A percentile compares a stretch with the other conserved stretches of the same genome.
Evolutionary conservation across 225 moss, liverwort and hornwort species (phyloP).

Genomic region (Physcomitrium patens): DNA sequence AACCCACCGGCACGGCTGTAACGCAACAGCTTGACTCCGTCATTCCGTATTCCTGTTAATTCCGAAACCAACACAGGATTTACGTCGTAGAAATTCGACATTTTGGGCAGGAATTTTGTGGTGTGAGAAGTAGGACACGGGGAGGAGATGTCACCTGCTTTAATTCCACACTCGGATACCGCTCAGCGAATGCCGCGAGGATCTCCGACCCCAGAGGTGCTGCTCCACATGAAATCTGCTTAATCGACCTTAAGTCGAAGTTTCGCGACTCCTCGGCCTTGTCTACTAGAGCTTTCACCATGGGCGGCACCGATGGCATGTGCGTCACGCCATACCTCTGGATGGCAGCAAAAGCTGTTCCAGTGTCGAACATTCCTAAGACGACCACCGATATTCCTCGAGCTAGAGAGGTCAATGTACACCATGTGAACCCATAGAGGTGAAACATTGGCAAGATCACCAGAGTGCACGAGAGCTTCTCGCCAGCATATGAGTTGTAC

Average conservation of each 20-base stretch:
- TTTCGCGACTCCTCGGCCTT: slow-evolving; percentile 22
- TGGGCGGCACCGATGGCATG: slow-evolving; percentile 42
- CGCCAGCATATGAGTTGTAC: not conserved
- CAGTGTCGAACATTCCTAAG: slow-evolving; percentile 25
- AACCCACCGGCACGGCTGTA: slow-evolving; percentile 9
- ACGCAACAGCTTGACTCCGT: slow-evolving; percentile 27
- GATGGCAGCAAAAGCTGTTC: not conserved
- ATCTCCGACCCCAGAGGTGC: slow-evolving; percentile 32
- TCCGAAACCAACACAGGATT: not conserved
- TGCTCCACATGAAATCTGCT: slow-evolving; percentile 37
- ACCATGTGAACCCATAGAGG: slow-evolving; percentile 15
- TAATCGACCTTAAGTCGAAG: slow-evolving; percentile 42
- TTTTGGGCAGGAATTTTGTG: no score
- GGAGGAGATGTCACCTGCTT: slow-evolving; percentile 38
- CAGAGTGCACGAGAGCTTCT: not conserved
- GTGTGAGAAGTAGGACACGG: no score
- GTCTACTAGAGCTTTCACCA: slow-evolving; percentile 39
- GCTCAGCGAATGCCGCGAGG: slow-evolving; percentile 13
- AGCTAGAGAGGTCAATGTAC: slow-evolving; percentile 10
- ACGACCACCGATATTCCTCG: slow-evolving; percentile 23
- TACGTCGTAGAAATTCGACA: not conserved
- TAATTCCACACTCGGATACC: slow-evolving; percentile 38
- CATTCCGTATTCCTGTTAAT: slow-evolving; percentile 32
- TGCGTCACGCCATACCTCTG: slow-evolving; percentile 30
- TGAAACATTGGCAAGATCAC: slow-evolving; percentile 40